phyloP scores from a whole-genome alignment of 164 flowering plant genomes.

The Vitis rotundifolia region DNA sequence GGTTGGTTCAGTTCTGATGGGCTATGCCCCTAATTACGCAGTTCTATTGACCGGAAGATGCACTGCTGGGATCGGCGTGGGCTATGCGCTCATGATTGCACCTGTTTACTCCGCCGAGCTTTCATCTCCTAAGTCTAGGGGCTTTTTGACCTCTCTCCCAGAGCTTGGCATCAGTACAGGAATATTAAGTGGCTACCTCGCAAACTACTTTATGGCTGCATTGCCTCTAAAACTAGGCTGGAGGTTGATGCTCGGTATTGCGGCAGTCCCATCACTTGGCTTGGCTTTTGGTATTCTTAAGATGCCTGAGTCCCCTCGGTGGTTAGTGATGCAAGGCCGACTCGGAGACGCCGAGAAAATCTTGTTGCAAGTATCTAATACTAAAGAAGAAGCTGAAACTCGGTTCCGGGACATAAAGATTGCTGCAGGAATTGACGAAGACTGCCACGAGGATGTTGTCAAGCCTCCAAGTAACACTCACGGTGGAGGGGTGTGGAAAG shows the following conservation, averaged over 20 bases:
- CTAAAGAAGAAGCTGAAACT: conserved; percentile 35
- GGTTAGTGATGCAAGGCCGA: conserved; percentile 58
- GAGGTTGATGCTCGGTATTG: conserved; percentile 63
- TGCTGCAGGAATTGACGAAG: conserved; percentile 42
- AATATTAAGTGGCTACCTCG: conserved; percentile 47
- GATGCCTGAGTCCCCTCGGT: conserved; percentile 70
- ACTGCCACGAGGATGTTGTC: conserved; percentile 26
- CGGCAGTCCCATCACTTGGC: conserved; percentile 41
- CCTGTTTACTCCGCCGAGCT: conserved; percentile 64
- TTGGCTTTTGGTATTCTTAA: conserved; percentile 34
- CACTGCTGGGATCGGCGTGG: conserved; percentile 52
- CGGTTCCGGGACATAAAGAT: conserved; percentile 38
- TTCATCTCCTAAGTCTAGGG: conserved; percentile 36
- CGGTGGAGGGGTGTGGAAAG: conserved; percentile 52
- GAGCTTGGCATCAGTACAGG: conserved; percentile 54
- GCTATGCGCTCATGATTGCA: conserved; percentile 59
- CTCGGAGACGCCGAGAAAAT: conserved; percentile 41
- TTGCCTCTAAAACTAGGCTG: conserved; percentile 42
- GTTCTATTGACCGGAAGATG: conserved; percentile 50
- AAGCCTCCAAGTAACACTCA: background rate
- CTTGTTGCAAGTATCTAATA: conserved; percentile 25
- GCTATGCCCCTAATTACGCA: conserved; percentile 41
- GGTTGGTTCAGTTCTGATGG: conserved; percentile 52
- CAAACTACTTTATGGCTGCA: conserved; percentile 39
- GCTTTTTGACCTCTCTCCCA: conserved; percentile 45